These are phyloP conservation scores for Ceratobasidium sp. DNA, from an alignment of 1,284 basidiomycete genomes.

Conservation along the genomic window DNA sequence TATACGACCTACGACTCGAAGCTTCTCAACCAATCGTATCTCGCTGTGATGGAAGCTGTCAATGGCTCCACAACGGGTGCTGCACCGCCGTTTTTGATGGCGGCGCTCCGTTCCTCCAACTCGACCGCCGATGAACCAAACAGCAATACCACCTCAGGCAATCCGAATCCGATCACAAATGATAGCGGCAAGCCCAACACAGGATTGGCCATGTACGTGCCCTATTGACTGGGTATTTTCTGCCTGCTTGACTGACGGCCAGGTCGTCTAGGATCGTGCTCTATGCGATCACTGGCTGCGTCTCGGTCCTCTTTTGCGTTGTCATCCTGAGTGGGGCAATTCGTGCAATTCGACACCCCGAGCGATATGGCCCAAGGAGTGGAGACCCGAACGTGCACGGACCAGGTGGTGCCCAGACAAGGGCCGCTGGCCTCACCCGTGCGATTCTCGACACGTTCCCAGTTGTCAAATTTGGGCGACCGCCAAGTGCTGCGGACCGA, in stretches of 20 bases:
- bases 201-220: slow-evolving; percentile 72
- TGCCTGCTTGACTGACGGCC: slow-evolving; percentile 7
- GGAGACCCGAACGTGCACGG: slow-evolving; percentile 55
- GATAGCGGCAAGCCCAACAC: slow-evolving; percentile 55
- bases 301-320: slow-evolving; percentile 79
- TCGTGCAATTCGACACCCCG: slow-evolving; percentile 84
- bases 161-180: slow-evolving; percentile 40
- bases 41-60: slow-evolving; percentile 59
- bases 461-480: slow-evolving; percentile 78
- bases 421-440: slow-evolving; percentile 79
- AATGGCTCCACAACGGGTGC: slow-evolving; percentile 48
- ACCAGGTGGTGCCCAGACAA: slow-evolving; percentile 61
- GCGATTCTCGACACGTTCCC: slow-evolving; percentile 95
- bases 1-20: slow-evolving; percentile 65
- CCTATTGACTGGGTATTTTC: slow-evolving; percentile 36
- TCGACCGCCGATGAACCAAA: slow-evolving; percentile 53
- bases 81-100: slow-evolving; percentile 67
- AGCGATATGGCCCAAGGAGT: slow-evolving; percentile 81
- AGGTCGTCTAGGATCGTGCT: slow-evolving; percentile 71
- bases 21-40: slow-evolving; percentile 61
- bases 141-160: slow-evolving; percentile 41
- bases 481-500: neutral
- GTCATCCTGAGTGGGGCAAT: slow-evolving; percentile 84
- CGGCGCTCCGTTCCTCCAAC: slow-evolving; percentile 70
- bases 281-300: slow-evolving; percentile 84